Base-by-base conservation (phyloP, 2,329 filamentous ascomycete species). In the Sporothrix brunneoviolacea region DNA sequence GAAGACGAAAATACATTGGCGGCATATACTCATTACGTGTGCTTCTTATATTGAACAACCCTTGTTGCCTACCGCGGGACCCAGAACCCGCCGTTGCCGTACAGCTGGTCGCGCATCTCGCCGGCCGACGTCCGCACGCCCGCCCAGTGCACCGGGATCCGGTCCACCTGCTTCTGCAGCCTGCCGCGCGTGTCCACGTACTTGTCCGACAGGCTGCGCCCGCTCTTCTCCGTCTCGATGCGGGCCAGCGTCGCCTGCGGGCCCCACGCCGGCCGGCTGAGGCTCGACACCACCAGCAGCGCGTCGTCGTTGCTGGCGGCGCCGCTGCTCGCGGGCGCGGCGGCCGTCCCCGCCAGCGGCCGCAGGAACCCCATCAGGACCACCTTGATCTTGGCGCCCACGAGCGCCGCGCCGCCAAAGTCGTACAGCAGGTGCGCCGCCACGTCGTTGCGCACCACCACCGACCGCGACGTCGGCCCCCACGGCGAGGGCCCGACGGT, bases 331-430 rank as follows among this genome's bases (percentile, higher is more conserved):
- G 60, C 2, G 65, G 13, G 6, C 38, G 5, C 56, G 39, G 2
- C 51, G 48, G 13, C 52, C 52, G 4, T 46, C 51, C 49, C 48
- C 2, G 58, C 54, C 10, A 68, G 59, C 0, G 69, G 65, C 24
- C 76, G 76, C 2, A 86, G 60, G 32, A 77, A 82, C 0, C 78
- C 82, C 77, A 86, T 79, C 4, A 84, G 60, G 1, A 81, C 62
- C 5, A 84, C 60, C 24, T 77, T 71, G 2, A 86, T 49, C 38
- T 65, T 69, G 0, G 66, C 57, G 5, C 68, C 66, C 36, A 72
- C 62, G 43, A 81, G 74, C 0, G 62, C 58, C 0, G 56, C 59
- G 0, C 61, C 66, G 2, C 70, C 68, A 46, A 77, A 75, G 50
- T 79, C 74, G 54, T 75, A 66, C 0, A 82, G 66, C 2, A 84